A percentile compares a stretch with the other conserved stretches of the same genome.
Conservation (phyloP, 2,329 filamentous ascomycete genomes). For the Cercospora nicotianae region DNA sequence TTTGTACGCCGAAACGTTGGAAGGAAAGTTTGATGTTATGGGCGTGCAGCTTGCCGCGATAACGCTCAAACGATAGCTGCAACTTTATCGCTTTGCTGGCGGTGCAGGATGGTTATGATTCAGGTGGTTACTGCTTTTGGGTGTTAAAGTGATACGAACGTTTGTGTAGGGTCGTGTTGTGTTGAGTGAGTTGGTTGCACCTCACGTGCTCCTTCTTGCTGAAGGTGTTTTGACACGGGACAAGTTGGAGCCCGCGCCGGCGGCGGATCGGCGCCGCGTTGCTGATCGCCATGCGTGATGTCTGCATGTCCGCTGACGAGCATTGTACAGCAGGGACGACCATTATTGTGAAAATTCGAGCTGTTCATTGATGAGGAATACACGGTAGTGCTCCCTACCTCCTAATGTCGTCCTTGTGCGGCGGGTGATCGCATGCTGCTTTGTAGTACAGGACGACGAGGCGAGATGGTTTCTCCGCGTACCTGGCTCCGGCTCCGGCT, state of each 20-base stretch:
- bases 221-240: no score
- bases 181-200: no score
- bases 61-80: background rate
- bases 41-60: background rate
- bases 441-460: background rate
- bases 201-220: no score
- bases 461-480: background rate
- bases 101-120: background rate
- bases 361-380: background rate
- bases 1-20: background rate
- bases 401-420: background rate
- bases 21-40: background rate
- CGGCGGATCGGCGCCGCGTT: background rate
- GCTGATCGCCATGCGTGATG: background rate
- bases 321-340: background rate
- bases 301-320: background rate
- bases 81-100: background rate
- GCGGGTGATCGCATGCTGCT: background rate
- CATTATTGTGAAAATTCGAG: background rate
- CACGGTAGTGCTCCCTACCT: background rate
- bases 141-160: background rate
- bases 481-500: background rate
- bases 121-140: background rate
- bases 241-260: background rate
- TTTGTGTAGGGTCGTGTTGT: background rate